phyloP scores from a whole-genome alignment of 202 grass and related monocot species.

The Dendrocalamus latiflorus region DNA sequence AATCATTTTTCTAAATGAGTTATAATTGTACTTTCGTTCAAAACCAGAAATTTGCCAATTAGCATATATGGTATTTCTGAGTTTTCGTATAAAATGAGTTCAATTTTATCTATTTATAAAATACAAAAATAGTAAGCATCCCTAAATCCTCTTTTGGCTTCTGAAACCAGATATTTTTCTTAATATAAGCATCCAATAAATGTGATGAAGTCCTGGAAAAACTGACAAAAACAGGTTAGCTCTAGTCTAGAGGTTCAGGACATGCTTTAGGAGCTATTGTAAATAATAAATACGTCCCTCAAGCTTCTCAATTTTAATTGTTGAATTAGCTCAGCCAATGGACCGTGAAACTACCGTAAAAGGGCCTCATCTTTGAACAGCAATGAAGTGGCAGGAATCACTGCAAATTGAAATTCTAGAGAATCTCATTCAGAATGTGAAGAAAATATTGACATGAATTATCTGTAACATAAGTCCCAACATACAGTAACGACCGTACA shows the following conservation, averaged over 20 bases:
- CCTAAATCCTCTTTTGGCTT: neutral
- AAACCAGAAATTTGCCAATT: neutral
- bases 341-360: neutral
- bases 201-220: neutral
- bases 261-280: neutral
- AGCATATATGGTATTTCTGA: neutral
- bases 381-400: neutral
- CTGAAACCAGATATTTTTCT: constrained; percentile 1
- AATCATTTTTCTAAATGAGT: neutral
- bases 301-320: neutral
- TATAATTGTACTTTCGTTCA: neutral
- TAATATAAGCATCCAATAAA: neutral
- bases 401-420: neutral
- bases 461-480: neutral
- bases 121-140: neutral
- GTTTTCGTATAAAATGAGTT: neutral
- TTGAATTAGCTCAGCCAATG: neutral
- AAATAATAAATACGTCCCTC: neutral
- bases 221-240: neutral
- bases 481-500: neutral
- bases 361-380: neutral
- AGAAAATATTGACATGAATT: neutral
- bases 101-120: neutral
- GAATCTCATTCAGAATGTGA: neutral
- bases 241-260: neutral